Evolutionary conservation across 2,329 filamentous ascomycete species (phyloP).

Genomic region (Nemania bipapillata): DNA sequence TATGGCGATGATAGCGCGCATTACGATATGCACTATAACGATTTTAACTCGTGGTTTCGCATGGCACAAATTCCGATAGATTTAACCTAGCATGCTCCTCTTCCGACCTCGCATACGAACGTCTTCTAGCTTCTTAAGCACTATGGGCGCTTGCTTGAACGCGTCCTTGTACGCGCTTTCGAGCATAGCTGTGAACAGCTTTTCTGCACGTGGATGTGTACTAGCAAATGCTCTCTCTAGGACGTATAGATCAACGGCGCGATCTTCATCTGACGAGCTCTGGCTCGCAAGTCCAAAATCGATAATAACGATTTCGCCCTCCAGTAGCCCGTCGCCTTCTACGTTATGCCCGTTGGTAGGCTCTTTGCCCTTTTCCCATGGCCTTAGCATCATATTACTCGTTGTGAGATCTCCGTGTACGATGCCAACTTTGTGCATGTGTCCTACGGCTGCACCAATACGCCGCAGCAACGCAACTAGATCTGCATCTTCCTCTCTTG

Average conservation of each 20-base stretch:
- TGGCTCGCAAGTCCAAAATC: constrained; percentile 92
- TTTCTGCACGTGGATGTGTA: constrained; percentile 88
- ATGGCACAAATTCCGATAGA: constrained; percentile 3
- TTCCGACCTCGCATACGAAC: constrained; percentile 94
- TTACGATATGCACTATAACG: constrained; percentile 25
- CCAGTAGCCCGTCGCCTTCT: constrained; percentile 53
- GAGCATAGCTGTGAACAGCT: constrained; percentile 78
- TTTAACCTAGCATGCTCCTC: constrained; percentile 91
- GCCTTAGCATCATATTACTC: constrained; percentile 89
- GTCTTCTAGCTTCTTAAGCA: constrained; percentile 86
- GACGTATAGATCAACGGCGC: constrained; percentile 95
- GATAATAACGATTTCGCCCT: constrained; percentile 86
- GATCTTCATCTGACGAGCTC: constrained; percentile 85
- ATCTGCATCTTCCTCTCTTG: constrained; percentile 59
- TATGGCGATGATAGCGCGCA: constrained; percentile 20
- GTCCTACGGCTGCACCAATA: constrained; percentile 77
- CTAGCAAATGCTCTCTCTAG: constrained; percentile 93
- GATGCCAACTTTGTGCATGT: constrained; percentile 83
- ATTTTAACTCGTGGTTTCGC: constrained; percentile 15
- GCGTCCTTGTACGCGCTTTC: constrained; percentile 73
- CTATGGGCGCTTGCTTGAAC: constrained; percentile 78
- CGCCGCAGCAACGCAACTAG: constrained; percentile 73
- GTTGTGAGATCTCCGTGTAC: constrained; percentile 97
- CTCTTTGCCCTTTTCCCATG: constrained; percentile 46
- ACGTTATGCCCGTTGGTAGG: constrained; percentile 24